Base-by-base conservation (phyloP, 1,139 yeast species). In the Geotrichum phurueaensis region DNA sequence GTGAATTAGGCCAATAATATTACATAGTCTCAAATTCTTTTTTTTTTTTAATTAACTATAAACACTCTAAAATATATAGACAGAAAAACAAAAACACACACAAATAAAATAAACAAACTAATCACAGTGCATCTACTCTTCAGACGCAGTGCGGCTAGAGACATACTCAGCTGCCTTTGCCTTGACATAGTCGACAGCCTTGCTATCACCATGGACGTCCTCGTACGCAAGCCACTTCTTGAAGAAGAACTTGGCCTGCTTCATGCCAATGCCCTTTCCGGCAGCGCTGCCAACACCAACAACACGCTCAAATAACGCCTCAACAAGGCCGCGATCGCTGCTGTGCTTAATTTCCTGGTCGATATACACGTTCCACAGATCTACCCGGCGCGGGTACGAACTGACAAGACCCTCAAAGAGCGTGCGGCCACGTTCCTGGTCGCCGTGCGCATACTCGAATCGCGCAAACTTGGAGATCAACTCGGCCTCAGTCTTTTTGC, bases 201-300 rank as follows among this genome's bases (percentile, higher is more conserved):
- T 87, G 60, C 79, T 83, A 70, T 89, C 95, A 22, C 83, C 85
- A 64, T 78, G 73, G 62, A 81, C 81, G 70, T 87, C 92, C 75
- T 91, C 97, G 70, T 78, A 88, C 23, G 81, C 78, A 64, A 90
- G 81, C 98, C 98, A 92, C 72, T 94, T 94, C 70, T 86, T 89
- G 78, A 91, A 92, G 81, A 94, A 89, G 78, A 89, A 90, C 76
- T 89, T 91, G 68, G 97, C 97, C 76, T 91, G 97, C 73, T 92
- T 94, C 74, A 87, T 83, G 78, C 69, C 60, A 83, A 53, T 43
- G 27, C 51, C 55, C 10, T 52, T 47, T 18, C 36, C 33, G 23
- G 49, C 47, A 9, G 50, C 52, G 10, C 51, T 33, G 3, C 51
- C 33, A 25, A 18, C 73, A 25, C 62, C 58, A 36, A 62, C 62